These are phyloP conservation scores for Xylaria sp. DNA, from an alignment of 2,329 filamentous ascomycete species.

Conservation along the genomic window DNA sequence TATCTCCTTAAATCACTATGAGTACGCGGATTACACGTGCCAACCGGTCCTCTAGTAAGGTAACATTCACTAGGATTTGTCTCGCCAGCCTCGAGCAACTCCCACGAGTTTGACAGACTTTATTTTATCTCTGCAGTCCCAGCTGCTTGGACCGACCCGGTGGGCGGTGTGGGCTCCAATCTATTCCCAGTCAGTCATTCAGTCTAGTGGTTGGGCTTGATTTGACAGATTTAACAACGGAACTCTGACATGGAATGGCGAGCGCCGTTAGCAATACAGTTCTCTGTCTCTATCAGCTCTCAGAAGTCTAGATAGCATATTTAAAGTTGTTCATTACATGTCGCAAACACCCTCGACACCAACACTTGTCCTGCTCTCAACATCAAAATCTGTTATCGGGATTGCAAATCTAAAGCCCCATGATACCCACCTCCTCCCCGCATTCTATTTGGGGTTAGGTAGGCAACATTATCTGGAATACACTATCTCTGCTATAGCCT, in stretches of 20 bases:
- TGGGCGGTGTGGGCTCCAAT: constrained; percentile 5
- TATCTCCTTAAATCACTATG: too few relatives aligned
- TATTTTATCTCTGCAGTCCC: constrained; percentile 16
- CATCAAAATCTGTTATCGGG: constrained; percentile 8
- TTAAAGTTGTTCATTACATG: not conserved
- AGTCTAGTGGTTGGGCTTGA: not conserved
- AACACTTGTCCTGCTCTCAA: not conserved
- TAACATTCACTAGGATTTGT: constrained; percentile 5
- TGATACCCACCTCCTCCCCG: constrained; percentile 12
- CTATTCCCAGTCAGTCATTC: not conserved
- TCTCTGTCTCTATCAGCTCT: not conserved
- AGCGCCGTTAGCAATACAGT: not conserved
- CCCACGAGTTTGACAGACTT: not conserved
- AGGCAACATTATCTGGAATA: too few relatives aligned
- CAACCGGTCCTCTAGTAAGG: not conserved
- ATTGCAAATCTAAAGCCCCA: not conserved
- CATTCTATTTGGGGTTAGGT: not conserved
- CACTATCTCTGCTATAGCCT: not conserved
- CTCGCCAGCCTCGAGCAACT: constrained; percentile 5
- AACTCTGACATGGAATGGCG: not conserved
- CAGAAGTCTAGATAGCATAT: not conserved
- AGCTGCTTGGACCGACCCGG: constrained; percentile 22
- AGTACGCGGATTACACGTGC: not conserved
- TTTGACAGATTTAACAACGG: not conserved
- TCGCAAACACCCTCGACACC: not conserved